A percentile compares a stretch with the other conserved stretches of the same genome.
Conservation (phyloP, 1,139 yeast genomes). For the Dujonia santamariae region DNA sequence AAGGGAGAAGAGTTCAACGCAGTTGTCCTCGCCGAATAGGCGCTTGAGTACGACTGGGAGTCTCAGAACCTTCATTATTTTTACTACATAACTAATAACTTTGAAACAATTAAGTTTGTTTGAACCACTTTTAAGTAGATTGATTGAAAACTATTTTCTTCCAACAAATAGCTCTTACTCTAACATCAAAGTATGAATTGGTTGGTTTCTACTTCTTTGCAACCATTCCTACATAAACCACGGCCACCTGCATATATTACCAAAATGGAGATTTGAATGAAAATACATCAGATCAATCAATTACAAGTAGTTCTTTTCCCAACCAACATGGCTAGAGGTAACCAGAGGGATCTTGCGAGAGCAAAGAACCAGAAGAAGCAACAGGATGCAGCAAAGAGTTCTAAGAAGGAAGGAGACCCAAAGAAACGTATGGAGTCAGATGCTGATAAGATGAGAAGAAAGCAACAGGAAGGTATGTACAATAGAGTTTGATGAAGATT, state of each 20-base stretch:
- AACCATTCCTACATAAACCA: neutral
- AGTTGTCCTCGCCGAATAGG: too few species aligned
- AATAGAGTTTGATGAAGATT: conserved; percentile 2
- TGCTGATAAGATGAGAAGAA: conserved; percentile 84
- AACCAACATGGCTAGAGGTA: conserved; percentile 86
- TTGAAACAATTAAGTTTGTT: too few species aligned
- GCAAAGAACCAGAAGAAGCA: conserved; percentile 83
- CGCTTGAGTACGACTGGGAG: too few species aligned
- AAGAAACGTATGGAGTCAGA: conserved; percentile 79
- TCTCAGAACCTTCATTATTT: too few species aligned
- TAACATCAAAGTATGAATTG: neutral
- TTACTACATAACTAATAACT: too few species aligned
- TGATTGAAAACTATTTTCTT: neutral
- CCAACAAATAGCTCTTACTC: neutral
- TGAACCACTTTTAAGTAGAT: too few species aligned
- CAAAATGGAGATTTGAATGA: neutral
- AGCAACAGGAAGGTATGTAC: conserved; percentile 76
- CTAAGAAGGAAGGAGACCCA: conserved; percentile 80
- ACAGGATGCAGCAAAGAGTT: conserved; percentile 55
- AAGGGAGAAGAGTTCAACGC: too few species aligned
- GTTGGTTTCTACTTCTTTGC: neutral
- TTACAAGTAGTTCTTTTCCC: too few species aligned
- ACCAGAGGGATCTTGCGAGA: conserved; percentile 93
- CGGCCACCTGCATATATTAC: too few species aligned
- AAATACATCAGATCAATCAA: neutral